Evolutionary conservation across 257 asterid species (phyloP).

Genomic region (Solanum sejunctum): DNA sequence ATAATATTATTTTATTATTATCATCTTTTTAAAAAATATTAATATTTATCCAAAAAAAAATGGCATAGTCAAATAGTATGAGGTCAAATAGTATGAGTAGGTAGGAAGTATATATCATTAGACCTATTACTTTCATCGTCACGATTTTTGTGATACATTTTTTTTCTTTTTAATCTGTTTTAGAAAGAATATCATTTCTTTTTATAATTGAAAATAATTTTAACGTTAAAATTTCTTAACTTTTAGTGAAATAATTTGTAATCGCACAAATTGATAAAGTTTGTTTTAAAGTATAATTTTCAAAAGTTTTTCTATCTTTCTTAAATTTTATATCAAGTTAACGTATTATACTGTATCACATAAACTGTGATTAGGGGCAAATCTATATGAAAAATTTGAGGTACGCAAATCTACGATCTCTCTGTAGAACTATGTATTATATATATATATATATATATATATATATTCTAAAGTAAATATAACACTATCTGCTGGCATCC

Average conservation of each 20-base stretch:
- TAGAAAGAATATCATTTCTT: background rate
- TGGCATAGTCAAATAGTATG: too few relatives aligned
- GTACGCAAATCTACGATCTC: too few relatives aligned
- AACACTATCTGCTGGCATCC: too few relatives aligned
- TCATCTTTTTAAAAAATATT: too few relatives aligned
- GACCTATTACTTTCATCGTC: background rate
- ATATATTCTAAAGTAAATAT: too few relatives aligned
- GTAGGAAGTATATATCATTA: background rate
- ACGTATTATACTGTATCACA: too few relatives aligned
- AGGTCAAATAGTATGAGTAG: background rate
- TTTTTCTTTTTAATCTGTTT: background rate
- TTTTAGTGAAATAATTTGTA: background rate
- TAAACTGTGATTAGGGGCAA: too few relatives aligned
- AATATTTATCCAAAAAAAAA: too few relatives aligned
- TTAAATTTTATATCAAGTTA: background rate
- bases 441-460: too few relatives aligned
- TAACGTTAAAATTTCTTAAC: background rate
- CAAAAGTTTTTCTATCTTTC: background rate
- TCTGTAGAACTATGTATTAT: too few relatives aligned
- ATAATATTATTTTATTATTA: too few relatives aligned
- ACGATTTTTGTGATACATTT: background rate
- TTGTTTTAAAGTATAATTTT: background rate
- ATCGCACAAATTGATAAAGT: rapidly evolving
- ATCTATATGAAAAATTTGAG: too few relatives aligned
- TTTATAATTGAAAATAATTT: background rate